Evolutionary conservation across 2,329 filamentous ascomycete genomes (phyloP).

Genomic region (Claviceps africana): DNA sequence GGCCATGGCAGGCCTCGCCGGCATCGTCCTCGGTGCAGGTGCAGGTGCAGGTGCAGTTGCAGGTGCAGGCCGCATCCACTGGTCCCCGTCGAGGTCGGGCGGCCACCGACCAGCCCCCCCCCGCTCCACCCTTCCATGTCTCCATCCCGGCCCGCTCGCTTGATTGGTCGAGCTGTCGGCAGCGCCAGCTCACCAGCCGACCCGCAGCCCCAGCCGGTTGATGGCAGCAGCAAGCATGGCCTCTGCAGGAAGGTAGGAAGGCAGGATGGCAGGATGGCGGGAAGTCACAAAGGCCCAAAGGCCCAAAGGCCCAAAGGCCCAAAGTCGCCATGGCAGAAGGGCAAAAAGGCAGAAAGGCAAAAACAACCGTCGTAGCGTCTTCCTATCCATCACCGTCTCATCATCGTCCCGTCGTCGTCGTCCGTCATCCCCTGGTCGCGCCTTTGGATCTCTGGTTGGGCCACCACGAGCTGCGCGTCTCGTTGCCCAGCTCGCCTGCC

Average conservation of each 20-base stretch:
- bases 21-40: no score
- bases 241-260: neutral
- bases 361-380: no score
- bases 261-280: neutral
- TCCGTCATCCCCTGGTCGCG: neutral
- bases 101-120: constrained; percentile 11
- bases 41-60: no score
- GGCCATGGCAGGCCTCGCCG: no score
- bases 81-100: constrained; percentile 7
- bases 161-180: constrained; percentile 23
- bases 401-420: neutral
- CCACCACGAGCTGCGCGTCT: no score
- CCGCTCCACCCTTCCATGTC: neutral
- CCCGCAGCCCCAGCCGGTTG: neutral
- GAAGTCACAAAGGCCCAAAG: neutral
- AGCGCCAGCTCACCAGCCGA: constrained; percentile 26
- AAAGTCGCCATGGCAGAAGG: no score
- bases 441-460: neutral
- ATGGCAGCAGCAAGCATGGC: neutral
- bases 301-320: no score
- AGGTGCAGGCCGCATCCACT: no score
- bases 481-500: no score
- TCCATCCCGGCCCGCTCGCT: constrained; percentile 14
- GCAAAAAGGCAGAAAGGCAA: no score
- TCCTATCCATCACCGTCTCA: no score